Evolutionary conservation across 305 asterid species (phyloP).

Genomic region (Fraxinus greggii): DNA sequence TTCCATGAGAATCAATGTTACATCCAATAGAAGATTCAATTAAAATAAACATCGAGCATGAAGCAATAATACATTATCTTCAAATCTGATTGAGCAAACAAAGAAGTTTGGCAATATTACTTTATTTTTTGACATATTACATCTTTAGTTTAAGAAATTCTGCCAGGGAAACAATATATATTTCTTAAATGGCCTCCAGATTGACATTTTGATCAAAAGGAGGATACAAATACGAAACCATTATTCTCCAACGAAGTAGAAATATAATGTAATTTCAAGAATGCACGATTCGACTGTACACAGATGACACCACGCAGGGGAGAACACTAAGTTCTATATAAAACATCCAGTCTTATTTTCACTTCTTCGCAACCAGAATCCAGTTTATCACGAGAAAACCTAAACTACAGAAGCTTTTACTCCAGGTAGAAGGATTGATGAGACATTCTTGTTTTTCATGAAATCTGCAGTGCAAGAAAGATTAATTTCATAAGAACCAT

Average conservation of each 20-base stretch:
- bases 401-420: slow-evolving; percentile 10
- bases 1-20: too few relatives aligned
- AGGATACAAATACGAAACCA: not conserved
- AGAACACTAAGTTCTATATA: not conserved
- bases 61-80: not conserved
- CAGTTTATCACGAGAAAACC: slow-evolving; percentile 8
- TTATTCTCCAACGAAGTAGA: not conserved
- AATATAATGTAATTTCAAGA: not conserved
- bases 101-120: not conserved
- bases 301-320: not conserved
- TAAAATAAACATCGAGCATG: too few relatives aligned
- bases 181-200: not conserved
- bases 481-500: not conserved
- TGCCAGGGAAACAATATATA: not conserved
- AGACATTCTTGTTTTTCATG: not conserved
- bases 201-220: not conserved
- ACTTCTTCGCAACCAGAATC: slow-evolving; percentile 16
- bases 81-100: not conserved
- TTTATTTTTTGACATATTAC: not conserved
- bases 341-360: slow-evolving; percentile 21
- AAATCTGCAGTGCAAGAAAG: slow-evolving; percentile 24
- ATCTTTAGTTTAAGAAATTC: not conserved
- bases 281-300: not conserved
- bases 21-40: too few relatives aligned
- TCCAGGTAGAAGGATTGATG: not conserved